phyloP scores from a whole-genome alignment of 108 stramenopile genomes.

The Cyclotella cryptica region DNA sequence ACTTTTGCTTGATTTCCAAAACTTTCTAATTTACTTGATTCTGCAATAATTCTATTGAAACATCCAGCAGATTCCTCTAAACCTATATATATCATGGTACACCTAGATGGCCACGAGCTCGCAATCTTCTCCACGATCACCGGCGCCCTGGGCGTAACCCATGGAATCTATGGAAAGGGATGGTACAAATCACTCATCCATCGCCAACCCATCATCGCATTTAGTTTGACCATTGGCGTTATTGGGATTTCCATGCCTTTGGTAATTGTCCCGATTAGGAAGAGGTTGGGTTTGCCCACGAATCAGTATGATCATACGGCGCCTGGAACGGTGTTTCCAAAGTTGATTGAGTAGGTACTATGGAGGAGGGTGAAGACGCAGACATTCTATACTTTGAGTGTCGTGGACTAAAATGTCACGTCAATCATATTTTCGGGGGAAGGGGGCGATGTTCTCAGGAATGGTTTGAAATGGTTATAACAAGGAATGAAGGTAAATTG shows the following conservation, averaged over 20 bases:
- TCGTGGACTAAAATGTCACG: not conserved
- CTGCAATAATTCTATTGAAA: too few species aligned
- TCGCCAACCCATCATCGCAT: slow-evolving; percentile 83
- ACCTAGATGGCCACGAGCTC: slow-evolving; percentile 87
- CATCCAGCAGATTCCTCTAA: too few species aligned
- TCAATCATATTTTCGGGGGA: not conserved
- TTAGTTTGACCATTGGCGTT: slow-evolving; percentile 62
- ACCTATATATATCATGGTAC: slow-evolving; percentile 51
- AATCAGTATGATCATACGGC: slow-evolving; percentile 83
- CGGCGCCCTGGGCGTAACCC: slow-evolving; percentile 67
- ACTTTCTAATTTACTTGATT: too few species aligned
- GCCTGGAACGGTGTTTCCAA: slow-evolving; percentile 74
- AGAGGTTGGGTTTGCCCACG: slow-evolving; percentile 79
- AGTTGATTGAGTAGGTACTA: slow-evolving; percentile 53
- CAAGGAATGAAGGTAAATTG: too few species aligned
- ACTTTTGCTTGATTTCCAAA: too few species aligned
- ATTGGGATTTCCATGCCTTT: slow-evolving; percentile 72
- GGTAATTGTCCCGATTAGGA: slow-evolving; percentile 77
- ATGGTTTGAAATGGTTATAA: not conserved
- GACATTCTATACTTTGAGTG: too few species aligned
- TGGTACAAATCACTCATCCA: slow-evolving; percentile 83
- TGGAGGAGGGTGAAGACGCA: not conserved
- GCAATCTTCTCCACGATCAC: slow-evolving; percentile 70
- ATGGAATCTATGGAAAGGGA: slow-evolving; percentile 77
- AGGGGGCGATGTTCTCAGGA: too few species aligned